Evolutionary conservation across 352 stramenopile species (phyloP), one percentile per base, ranked within the genome.

Genomic region (Pythium chondricola): DNA sequence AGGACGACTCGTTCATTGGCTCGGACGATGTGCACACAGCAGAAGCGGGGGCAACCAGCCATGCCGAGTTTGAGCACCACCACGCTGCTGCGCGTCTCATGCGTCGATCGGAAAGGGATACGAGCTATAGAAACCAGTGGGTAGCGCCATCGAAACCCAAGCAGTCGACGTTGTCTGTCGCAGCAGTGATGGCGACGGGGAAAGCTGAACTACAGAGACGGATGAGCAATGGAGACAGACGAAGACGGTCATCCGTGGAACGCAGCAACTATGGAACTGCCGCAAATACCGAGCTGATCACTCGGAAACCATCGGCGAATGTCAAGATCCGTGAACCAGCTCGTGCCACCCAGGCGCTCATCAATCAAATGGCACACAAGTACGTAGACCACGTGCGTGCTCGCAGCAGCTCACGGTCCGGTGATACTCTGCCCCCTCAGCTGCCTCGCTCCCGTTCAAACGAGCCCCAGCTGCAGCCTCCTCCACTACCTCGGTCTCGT

Each of bases 1-100:
- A 61, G 46, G 57, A 65, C 37, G 57, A 65, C 21, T 61, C 57
- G 20, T 65, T 61, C 43, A 42, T 65, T n/a, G n/a, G n/a, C n/a
- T n/a, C n/a, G n/a, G n/a, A n/a, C n/a, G n/a, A n/a, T n/a, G n/a
- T n/a, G n/a, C n/a, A n/a, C n/a, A n/a, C n/a, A n/a, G n/a, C n/a
- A n/a, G n/a, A n/a, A n/a, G n/a, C 10, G 50, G 43, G 6, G 7
- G 39, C 14, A 36, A 40, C 13, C 24, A 36, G 16, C 5, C 35
- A 56, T 25, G 38, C 43, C 4, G 35, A 56, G n/a, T 53, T 53
- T 36, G 24, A 25, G 13, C 2, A 22, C 24, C 46, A 45, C 27
- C 18, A 53, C 26, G 46, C 25, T 6, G 44, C 39, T 25, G 50
- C 21, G 6, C 30, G 42, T 8, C 17, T 36, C 2, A 29, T 21